phyloP scores from a whole-genome alignment of 1,284 basidiomycete genomes.

The Erythrobasidium hasegawianum region DNA sequence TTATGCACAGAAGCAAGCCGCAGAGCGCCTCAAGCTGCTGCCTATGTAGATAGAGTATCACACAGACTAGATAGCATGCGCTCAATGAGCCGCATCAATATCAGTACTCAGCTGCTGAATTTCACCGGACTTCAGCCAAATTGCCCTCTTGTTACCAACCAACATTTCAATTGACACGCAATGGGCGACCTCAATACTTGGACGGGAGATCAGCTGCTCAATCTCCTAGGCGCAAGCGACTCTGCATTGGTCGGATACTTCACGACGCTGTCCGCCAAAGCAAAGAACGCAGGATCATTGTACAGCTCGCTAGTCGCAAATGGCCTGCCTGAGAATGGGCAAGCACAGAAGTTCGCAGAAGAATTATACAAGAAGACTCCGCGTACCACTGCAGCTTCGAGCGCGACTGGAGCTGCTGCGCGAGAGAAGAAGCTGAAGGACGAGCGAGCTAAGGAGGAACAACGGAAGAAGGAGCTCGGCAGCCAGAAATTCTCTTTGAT shows the following conservation, averaged over 20 bases:
- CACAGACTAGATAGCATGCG: background rate
- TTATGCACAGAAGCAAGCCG: slow-evolving; percentile 49
- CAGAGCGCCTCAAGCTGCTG: slow-evolving; percentile 27
- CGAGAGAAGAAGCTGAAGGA: slow-evolving; percentile 60
- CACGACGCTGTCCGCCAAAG: slow-evolving; percentile 62
- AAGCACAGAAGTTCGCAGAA: slow-evolving; percentile 71
- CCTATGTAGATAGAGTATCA: slow-evolving; percentile 10
- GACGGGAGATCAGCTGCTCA: slow-evolving; percentile 41
- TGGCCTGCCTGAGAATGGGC: slow-evolving; percentile 73
- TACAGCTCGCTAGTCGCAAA: slow-evolving; percentile 68
- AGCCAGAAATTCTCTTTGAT: slow-evolving; percentile 73
- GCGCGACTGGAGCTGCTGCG: slow-evolving; percentile 47
- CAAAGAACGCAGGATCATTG: slow-evolving; percentile 74
- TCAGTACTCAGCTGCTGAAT: too few species aligned
- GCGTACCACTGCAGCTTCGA: slow-evolving; percentile 64
- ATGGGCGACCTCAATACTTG: slow-evolving; percentile 38
- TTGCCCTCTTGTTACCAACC: slow-evolving; percentile 2
- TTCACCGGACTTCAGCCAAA: too few species aligned
- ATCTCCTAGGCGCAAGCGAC: slow-evolving; percentile 41
- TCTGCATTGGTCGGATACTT: slow-evolving; percentile 42
- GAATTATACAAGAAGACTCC: slow-evolving; percentile 75
- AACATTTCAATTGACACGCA: background rate
- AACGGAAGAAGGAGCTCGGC: slow-evolving; percentile 55
- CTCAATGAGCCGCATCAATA: too few species aligned
- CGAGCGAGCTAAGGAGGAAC: slow-evolving; percentile 61